Evolutionary conservation across 768 basidiomycete genomes (phyloP).

Genomic region (Epithele typhae): DNA sequence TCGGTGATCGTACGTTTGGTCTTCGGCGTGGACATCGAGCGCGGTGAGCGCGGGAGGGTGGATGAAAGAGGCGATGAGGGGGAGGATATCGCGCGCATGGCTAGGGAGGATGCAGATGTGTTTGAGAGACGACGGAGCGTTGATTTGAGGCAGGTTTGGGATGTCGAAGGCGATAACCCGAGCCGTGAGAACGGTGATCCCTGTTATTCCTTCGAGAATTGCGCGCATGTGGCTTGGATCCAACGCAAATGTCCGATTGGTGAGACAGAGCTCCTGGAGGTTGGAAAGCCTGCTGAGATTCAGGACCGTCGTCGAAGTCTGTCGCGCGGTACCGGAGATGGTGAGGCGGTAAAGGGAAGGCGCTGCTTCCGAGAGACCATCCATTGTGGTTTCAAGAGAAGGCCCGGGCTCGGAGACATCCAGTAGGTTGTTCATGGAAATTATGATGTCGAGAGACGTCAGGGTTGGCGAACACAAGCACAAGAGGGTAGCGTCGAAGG

Average conservation of each 20-base stretch:
- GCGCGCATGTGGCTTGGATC: neutral
- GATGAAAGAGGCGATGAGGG: neutral
- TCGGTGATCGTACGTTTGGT: too few species aligned
- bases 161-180: neutral
- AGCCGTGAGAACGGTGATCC: neutral
- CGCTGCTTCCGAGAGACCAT: neutral
- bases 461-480: neutral
- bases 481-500: constrained; percentile 4
- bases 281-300: neutral
- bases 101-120: neutral
- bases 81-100: neutral
- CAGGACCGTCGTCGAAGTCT: neutral
- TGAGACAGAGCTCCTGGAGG: constrained; percentile 4
- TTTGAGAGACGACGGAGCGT: neutral
- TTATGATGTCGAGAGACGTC: neutral
- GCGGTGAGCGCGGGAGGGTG: neutral
- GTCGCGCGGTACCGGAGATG: constrained; percentile 1
- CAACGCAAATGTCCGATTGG: neutral
- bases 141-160: neutral
- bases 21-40: neutral
- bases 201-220: neutral
- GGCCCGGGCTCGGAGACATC: neutral
- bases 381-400: too few species aligned
- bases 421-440: neutral
- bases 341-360: constrained; percentile 1